These are phyloP conservation scores for Pseudomonodictys pantanalensis DNA, from an alignment of 495 filamentous ascomycete genomes.

Conservation along the genomic window DNA sequence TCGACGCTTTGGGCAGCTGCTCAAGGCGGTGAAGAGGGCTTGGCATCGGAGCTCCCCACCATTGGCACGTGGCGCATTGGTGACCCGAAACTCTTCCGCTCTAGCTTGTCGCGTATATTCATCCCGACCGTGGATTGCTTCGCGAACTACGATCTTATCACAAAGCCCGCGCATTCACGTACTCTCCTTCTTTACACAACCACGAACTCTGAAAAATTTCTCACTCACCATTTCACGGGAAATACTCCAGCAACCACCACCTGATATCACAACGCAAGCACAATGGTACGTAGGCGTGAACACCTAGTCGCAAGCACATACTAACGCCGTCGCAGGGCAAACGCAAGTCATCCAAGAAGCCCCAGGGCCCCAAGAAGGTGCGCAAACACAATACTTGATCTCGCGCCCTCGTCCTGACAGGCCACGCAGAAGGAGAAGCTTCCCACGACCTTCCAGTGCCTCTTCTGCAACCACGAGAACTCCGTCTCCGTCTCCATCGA, in stretches of 20 bases:
- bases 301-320: background rate
- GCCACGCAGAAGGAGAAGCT: slow-evolving; percentile 74
- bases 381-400: background rate
- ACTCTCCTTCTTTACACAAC: too few species aligned
- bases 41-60: background rate
- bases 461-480: slow-evolving; percentile 97
- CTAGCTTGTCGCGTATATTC: background rate
- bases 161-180: background rate
- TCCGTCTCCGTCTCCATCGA: slow-evolving; percentile 84
- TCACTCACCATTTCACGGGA: too few species aligned
- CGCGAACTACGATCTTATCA: background rate
- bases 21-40: slow-evolving; percentile 4
- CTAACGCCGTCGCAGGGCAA: slow-evolving; percentile 57
- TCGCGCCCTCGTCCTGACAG: background rate
- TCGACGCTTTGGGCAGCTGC: slow-evolving; percentile 22
- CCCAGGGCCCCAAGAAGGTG: slow-evolving; percentile 81
- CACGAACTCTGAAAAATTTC: too few species aligned
- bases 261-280: background rate
- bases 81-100: too few species aligned
- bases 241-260: background rate
- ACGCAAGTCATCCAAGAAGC: slow-evolving; percentile 83
- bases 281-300: background rate
- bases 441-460: slow-evolving; percentile 85
- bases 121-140: background rate
- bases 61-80: too few species aligned